A percentile compares a stretch with the other conserved stretches of the same genome.
phyloP scores from a whole-genome alignment of 1,139 yeast genomes.

The Meyerozyma smithsonii region DNA sequence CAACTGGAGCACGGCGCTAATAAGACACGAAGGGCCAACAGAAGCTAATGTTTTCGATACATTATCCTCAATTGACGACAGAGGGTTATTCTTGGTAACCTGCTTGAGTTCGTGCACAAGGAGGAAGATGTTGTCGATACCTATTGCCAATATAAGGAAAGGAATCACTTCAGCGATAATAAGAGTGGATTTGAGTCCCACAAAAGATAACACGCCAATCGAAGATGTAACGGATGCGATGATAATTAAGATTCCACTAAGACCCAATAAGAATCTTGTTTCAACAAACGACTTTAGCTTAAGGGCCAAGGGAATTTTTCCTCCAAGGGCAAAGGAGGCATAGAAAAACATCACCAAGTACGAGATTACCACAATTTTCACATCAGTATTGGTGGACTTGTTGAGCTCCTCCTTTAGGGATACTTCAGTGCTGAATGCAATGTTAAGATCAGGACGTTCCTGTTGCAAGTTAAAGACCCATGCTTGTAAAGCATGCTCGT shows the following conservation, averaged over 20 bases:
- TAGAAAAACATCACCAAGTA: conserved; percentile 87
- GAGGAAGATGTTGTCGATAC: conserved; percentile 88
- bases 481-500: conserved; percentile 62
- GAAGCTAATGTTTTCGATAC: conserved; percentile 61
- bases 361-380: conserved; percentile 63
- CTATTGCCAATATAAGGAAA: conserved; percentile 87
- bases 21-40: conserved; percentile 82
- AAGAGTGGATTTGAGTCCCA: conserved; percentile 79
- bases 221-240: conserved; percentile 74
- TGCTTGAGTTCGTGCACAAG: conserved; percentile 72
- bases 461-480: conserved; percentile 49
- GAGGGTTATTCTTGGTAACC: conserved; percentile 38
- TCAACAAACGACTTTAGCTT: conserved; percentile 34
- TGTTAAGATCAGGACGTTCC: conserved; percentile 45
- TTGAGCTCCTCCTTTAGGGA: conserved; percentile 82
- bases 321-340: conserved; percentile 80
- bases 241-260: conserved; percentile 78
- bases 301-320: conserved; percentile 34
- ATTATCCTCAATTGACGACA: conserved; percentile 42
- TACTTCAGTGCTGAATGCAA: conserved; percentile 76
- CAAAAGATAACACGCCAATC: conserved; percentile 70
- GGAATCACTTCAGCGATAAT: conserved; percentile 97
- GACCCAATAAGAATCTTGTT: conserved; percentile 72
- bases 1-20: conserved; percentile 73
- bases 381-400: conserved; percentile 77